Conservation (phyloP, 495 filamentous ascomycete genomes). For the Stereocaulon alpinum region DNA sequence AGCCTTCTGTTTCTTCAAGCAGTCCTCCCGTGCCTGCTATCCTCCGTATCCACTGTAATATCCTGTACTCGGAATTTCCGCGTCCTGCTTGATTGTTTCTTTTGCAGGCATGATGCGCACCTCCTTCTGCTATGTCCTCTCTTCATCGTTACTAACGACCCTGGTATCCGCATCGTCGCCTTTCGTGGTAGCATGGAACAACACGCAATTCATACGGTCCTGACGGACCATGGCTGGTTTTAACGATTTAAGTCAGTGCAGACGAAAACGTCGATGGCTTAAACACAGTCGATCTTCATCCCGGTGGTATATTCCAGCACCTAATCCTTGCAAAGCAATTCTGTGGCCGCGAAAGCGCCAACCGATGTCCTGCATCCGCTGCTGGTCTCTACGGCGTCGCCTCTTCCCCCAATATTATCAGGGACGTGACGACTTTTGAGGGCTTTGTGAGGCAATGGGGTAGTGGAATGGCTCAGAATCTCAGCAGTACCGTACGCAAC, state of each 20-base stretch:
- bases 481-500: background rate
- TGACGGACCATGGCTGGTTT: conserved; percentile 17
- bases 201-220: conserved; percentile 14
- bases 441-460: conserved; percentile 6
- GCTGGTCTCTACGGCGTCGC: conserved; percentile 8
- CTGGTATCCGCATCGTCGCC: background rate
- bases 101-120: background rate
- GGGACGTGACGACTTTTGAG: background rate
- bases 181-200: conserved; percentile 11
- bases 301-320: conserved; percentile 8
- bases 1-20: too few relatives aligned
- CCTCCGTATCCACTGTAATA: too few relatives aligned
- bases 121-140: background rate
- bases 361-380: background rate
- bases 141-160: background rate
- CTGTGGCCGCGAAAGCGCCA: background rate
- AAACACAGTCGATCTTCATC: conserved; percentile 10
- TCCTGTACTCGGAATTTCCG: too few relatives aligned
- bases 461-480: background rate
- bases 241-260: conserved; percentile 13
- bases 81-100: too few relatives aligned
- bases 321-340: background rate
- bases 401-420: background rate
- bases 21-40: too few relatives aligned
- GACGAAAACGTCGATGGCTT: background rate